Evolutionary conservation across 176 grass and related monocot species (phyloP).

Genomic region (Oryza glumipatula): DNA sequence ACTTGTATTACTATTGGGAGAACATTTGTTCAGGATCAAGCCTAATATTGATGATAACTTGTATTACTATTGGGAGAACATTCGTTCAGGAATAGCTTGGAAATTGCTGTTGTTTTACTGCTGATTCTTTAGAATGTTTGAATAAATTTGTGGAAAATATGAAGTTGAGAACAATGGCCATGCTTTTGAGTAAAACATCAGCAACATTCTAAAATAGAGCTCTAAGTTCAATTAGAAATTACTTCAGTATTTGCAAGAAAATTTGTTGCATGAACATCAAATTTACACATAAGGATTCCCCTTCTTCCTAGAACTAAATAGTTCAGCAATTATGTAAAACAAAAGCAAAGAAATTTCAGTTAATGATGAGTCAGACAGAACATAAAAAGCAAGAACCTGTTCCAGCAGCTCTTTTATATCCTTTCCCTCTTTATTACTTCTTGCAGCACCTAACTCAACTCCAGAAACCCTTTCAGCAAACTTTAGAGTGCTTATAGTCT

Average conservation of each 20-base stretch:
- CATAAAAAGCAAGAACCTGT: conserved; percentile 56
- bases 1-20: not conserved
- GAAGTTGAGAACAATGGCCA: not conserved
- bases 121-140: conserved; percentile 2
- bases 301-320: not conserved
- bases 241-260: not conserved
- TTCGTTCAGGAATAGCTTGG: not conserved
- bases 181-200: conserved; percentile 4
- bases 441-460: conserved; percentile 89
- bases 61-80: not conserved
- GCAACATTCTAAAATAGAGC: not conserved
- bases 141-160: not conserved
- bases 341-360: conserved; percentile 7
- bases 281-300: conserved; percentile 9
- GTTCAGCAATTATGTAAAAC: not conserved
- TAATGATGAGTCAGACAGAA: not conserved
- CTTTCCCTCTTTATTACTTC: conserved; percentile 93
- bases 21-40: not conserved
- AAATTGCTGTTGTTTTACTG: conserved; percentile 10
- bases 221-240: not conserved
- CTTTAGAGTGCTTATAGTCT: conserved; percentile 92
- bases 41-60: not conserved
- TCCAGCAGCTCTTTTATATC: conserved; percentile 93
- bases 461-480: conserved; percentile 98
- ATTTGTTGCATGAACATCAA: conserved; percentile 15